Conservation (phyloP, 2,329 filamentous ascomycete genomes). For the Talaromyces sp. region DNA sequence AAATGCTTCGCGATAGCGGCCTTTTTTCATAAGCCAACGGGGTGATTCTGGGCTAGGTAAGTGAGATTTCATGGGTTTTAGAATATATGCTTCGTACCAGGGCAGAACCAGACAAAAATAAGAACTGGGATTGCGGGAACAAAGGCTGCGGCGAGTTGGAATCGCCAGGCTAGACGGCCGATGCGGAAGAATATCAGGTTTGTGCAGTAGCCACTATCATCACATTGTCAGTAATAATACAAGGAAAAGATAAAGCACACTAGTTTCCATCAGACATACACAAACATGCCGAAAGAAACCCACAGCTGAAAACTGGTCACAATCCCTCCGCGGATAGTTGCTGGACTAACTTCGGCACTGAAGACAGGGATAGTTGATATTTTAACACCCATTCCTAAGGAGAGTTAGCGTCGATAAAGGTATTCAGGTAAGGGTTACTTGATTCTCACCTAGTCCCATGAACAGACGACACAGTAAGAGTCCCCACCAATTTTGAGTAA, state of each 20-base stretch:
- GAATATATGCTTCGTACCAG: not conserved
- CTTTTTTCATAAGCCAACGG: conserved; percentile 65
- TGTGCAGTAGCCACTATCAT: not conserved
- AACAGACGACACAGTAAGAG: not conserved
- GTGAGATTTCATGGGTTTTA: not conserved
- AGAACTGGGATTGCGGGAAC: conserved; percentile 61
- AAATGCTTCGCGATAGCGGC: conserved; percentile 58
- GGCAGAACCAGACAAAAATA: conserved; percentile 54
- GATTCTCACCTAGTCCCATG: not conserved
- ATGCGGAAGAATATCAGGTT: conserved; percentile 55
- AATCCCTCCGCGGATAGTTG: not conserved
- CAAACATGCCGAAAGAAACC: conserved; percentile 28
- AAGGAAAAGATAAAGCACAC: conserved; percentile 61
- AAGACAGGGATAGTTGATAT: conserved; percentile 44
- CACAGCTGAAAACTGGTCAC: conserved; percentile 50
- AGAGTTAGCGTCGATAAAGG: not conserved
- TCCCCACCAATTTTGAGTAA: not conserved
- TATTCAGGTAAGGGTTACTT: not conserved
- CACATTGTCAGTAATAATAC: conserved; percentile 50
- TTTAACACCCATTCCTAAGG: conserved; percentile 55
- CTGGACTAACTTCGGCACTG: conserved; percentile 1
- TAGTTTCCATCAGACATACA: not conserved
- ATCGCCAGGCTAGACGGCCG: conserved; percentile 58
- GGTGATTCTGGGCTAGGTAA: conserved; percentile 53
- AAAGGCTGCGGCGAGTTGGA: conserved; percentile 62